These are phyloP conservation scores for Xylaria acuta DNA, from an alignment of 495 filamentous ascomycete genomes.

Conservation along the genomic window DNA sequence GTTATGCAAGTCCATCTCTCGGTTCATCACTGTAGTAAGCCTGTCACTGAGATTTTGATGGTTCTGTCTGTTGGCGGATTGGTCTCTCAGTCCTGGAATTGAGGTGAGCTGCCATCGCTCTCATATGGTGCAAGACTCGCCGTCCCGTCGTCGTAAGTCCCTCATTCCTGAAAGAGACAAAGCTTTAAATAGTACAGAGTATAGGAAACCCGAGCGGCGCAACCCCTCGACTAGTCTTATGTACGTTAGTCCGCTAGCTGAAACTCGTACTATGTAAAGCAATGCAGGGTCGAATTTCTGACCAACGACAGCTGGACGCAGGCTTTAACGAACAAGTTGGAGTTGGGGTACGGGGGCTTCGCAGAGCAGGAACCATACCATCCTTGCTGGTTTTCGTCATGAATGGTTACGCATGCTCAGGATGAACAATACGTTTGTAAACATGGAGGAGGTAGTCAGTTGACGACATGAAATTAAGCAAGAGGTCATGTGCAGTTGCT, in stretches of 20 bases:
- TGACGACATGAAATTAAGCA: slow-evolving; percentile 23
- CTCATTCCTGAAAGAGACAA: slow-evolving; percentile 12
- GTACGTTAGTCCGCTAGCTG: slow-evolving; percentile 16
- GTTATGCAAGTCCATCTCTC: background rate
- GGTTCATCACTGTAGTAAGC: background rate
- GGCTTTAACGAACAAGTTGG: background rate
- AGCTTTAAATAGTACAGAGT: slow-evolving; percentile 27
- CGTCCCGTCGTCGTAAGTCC: background rate
- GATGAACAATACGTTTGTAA: background rate
- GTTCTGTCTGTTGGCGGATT: background rate
- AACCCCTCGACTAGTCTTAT: background rate
- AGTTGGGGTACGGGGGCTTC: background rate
- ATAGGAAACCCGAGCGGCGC: slow-evolving; percentile 8
- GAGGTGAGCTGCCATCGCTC: background rate
- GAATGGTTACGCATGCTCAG: background rate
- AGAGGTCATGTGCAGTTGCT: slow-evolving; percentile 26
- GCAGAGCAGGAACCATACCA: background rate
- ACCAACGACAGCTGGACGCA: slow-evolving; percentile 1
- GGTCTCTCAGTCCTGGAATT: background rate
- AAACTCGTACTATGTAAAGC: slow-evolving; percentile 22
- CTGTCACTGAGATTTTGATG: background rate
- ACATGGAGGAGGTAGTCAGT: background rate
- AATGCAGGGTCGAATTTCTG: slow-evolving; percentile 23
- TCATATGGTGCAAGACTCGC: background rate
- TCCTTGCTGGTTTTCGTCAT: background rate